A percentile compares a stretch with the other conserved stretches of the same genome.
These are phyloP conservation scores for Neopestalotiopsis sp. DNA, from an alignment of 2,329 filamentous ascomycete genomes.

Conservation along the genomic window DNA sequence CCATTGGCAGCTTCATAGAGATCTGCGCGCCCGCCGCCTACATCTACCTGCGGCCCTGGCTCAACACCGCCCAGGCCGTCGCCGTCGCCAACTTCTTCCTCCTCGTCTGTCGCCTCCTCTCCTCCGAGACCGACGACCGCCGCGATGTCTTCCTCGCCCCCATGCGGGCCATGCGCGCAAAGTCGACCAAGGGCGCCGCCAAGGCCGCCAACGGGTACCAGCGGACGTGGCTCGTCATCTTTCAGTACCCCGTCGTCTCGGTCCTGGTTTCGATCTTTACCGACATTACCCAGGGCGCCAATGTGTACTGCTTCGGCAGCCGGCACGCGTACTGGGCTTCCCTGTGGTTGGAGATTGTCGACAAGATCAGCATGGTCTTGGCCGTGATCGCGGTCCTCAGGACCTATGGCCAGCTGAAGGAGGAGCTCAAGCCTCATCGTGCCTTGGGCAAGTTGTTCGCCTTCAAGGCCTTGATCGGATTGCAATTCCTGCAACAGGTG, in stretches of 20 bases:
- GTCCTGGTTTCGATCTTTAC: constrained; percentile 46
- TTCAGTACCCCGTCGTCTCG: constrained; percentile 45
- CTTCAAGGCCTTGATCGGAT: constrained; percentile 35
- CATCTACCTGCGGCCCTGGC: constrained; percentile 44
- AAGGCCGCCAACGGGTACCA: constrained; percentile 29
- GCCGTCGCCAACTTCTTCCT: constrained; percentile 50
- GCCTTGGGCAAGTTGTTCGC: constrained; percentile 31
- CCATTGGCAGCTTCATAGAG: constrained; percentile 43
- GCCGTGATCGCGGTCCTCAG: constrained; percentile 31
- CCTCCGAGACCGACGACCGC: constrained; percentile 27
- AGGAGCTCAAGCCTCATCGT: constrained; percentile 27
- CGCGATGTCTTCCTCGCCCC: constrained; percentile 42
- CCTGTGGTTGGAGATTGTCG: constrained; percentile 36
- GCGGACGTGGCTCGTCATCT: constrained; percentile 39
- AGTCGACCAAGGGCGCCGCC: constrained; percentile 23
- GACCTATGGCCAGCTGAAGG: constrained; percentile 23
- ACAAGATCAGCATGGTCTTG: constrained; percentile 27
- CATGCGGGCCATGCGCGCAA: constrained; percentile 36
- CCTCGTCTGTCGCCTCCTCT: constrained; percentile 47
- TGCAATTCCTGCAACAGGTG: constrained; percentile 26
- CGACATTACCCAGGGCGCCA: constrained; percentile 34
- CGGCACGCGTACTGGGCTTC: constrained; percentile 34
- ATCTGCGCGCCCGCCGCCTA: constrained; percentile 42
- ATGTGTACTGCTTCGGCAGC: constrained; percentile 36
- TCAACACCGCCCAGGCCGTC: constrained; percentile 44